Base-by-base conservation (phyloP, 2,329 filamentous ascomycete species). In the Mycosphaerelloides madeirae region DNA sequence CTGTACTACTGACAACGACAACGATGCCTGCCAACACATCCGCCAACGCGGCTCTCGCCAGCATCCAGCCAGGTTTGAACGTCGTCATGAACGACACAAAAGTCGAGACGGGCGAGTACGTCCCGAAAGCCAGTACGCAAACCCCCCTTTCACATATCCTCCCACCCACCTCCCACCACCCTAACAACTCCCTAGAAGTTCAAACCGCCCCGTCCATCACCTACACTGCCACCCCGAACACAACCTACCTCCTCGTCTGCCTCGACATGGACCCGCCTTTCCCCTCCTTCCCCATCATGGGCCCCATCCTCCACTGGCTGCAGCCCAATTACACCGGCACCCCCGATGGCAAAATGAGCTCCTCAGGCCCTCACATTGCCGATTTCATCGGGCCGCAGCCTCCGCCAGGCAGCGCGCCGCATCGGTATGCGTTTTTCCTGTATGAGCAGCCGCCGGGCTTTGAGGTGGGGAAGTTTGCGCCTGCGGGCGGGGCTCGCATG, bases 221-320 rank as follows among this genome's bases (percentile, higher is more conserved):
- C 33, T 18, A 35, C 16, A 12, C 33, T 12, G 33, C 14, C 3
- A 12, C 9, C 15, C 33, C 33, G 6, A 18, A 35, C 31, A 35
- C 15, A 19, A 15, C 33, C 16, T 51, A 50, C 40, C 14, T 75
- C 18, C 53, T 70, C 44, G 54, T 74, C 18, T 59, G 57, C 36
- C 53, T 76, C 20, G 73, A 77, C 49, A 61, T 73, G 13, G 74
- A 77, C 59, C 68, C 73, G 1, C 74, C 74, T 0, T 70, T 69
- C 49, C 65, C 64, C 0, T 68, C 66, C 11, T 65, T 69, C 39
- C 52, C 55, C 19, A 48, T 70, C 20, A 58, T 75, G 1, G 65
- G 70, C 4, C 74, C 74, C 2, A 63, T 74, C 25, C 54, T 75
- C 41, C 74, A 77, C 60, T 74, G 71, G 64, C 57, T 74, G 37